A percentile compares a stretch with the other conserved stretches of the same genome.
These are phyloP conservation scores for Saitozyma podzolica DNA, from an alignment of 768 basidiomycete species.

Conservation along the genomic window DNA sequence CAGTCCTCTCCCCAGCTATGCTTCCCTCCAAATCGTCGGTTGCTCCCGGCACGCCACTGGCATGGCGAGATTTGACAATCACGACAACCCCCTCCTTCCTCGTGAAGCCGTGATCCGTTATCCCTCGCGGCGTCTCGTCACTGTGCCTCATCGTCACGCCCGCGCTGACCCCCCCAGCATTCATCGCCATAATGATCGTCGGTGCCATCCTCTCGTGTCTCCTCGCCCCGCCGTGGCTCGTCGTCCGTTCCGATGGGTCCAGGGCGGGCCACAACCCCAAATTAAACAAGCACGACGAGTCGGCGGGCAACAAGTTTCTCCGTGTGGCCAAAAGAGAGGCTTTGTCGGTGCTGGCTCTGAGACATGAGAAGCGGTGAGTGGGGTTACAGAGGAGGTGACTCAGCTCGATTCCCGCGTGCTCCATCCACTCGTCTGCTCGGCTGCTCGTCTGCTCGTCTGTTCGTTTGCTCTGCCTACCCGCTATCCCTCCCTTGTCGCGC, in stretches of 20 bases:
- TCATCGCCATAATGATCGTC: conserved; percentile 12
- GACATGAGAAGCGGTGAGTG: conserved; percentile 8
- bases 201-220: neutral
- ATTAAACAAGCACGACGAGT: conserved; percentile 2
- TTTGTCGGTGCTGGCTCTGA: neutral
- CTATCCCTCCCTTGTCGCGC: neutral
- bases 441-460: no score
- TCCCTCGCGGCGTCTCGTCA: no score
- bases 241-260: conserved; percentile 7
- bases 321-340: conserved; percentile 3
- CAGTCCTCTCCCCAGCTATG: no score
- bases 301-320: neutral
- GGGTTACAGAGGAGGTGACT: neutral
- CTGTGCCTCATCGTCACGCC: neutral
- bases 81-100: no score
- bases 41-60: no score
- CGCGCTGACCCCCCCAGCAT: conserved; percentile 1
- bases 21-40: no score
- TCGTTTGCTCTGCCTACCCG: neutral
- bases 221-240: conserved; percentile 4
- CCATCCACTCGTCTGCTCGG: no score
- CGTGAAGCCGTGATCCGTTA: no score
- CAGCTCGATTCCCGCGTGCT: no score
- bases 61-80: no score
- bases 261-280: conserved; percentile 9